phyloP scores from a whole-genome alignment of 495 filamentous ascomycete genomes.

The Aspergillus nanangensis region DNA sequence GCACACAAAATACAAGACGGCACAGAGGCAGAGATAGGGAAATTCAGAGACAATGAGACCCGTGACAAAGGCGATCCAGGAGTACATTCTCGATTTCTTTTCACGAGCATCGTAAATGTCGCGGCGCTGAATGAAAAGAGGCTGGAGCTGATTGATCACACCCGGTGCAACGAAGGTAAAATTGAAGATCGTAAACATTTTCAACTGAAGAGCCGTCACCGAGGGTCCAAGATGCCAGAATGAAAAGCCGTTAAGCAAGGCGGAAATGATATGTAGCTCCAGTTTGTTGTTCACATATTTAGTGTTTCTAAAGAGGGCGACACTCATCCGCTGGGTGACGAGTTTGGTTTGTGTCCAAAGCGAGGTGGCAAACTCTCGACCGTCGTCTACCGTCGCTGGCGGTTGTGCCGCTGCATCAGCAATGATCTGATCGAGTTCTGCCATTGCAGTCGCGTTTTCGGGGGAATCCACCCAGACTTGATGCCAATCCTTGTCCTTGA shows the following conservation, averaged over 20 bases:
- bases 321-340: constrained; percentile 51
- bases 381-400: constrained; percentile 15
- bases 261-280: constrained; percentile 21
- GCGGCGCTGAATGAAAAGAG: background rate
- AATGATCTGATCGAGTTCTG: constrained; percentile 42
- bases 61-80: background rate
- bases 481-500: constrained; percentile 48
- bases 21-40: background rate
- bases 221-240: constrained; percentile 23
- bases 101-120: background rate
- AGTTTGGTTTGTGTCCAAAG: constrained; percentile 48
- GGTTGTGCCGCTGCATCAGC: background rate
- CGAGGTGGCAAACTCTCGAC: constrained; percentile 51
- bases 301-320: constrained; percentile 53
- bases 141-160: background rate
- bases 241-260: constrained; percentile 13
- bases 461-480: constrained; percentile 56
- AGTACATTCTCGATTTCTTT: background rate
- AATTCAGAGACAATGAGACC: background rate
- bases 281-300: constrained; percentile 63
- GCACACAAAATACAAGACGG: background rate
- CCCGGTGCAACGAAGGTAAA: background rate
- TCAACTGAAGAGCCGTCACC: constrained; percentile 20
- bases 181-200: constrained; percentile 22
- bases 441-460: constrained; percentile 31